These are phyloP conservation scores for Coix lacrymajobi DNA, from an alignment of 176 grass and related monocot genomes.

Conservation along the genomic window DNA sequence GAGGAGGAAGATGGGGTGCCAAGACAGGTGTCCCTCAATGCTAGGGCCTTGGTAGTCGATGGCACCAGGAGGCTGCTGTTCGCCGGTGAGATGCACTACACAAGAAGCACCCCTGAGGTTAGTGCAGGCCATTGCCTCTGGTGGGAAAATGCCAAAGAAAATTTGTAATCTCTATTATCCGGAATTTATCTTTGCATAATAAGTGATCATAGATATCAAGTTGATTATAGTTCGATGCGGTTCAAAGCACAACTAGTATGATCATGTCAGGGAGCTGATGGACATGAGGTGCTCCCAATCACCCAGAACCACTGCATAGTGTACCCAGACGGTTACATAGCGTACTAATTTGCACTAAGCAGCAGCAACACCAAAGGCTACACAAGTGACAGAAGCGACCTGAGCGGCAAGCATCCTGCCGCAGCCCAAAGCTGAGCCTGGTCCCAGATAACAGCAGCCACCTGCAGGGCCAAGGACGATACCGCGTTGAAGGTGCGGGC, in stretches of 20 bases:
- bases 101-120: slow-evolving; percentile 77
- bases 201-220: background rate
- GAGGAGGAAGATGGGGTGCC: background rate
- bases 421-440: too few relatives aligned
- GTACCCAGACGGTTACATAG: too few relatives aligned
- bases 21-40: slow-evolving; percentile 49
- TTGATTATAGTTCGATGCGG: background rate
- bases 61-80: slow-evolving; percentile 65
- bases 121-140: background rate
- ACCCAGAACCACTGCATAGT: background rate
- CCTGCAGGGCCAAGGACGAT: too few relatives aligned
- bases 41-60: slow-evolving; percentile 56
- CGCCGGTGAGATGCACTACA: slow-evolving; percentile 81
- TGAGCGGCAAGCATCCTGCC: too few relatives aligned
- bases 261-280: background rate
- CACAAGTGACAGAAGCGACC: too few relatives aligned
- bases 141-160: too few relatives aligned
- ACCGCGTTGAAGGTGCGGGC: too few relatives aligned
- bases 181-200: background rate
- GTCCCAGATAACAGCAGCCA: too few relatives aligned
- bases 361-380: too few relatives aligned
- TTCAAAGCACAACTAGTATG: background rate
- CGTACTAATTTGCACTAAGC: too few relatives aligned
- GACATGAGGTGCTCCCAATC: background rate
- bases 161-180: background rate